A percentile compares a stretch with the other conserved stretches of the same genome.
phyloP scores from a whole-genome alignment of 768 basidiomycete genomes.

The Amanita thiersii region DNA sequence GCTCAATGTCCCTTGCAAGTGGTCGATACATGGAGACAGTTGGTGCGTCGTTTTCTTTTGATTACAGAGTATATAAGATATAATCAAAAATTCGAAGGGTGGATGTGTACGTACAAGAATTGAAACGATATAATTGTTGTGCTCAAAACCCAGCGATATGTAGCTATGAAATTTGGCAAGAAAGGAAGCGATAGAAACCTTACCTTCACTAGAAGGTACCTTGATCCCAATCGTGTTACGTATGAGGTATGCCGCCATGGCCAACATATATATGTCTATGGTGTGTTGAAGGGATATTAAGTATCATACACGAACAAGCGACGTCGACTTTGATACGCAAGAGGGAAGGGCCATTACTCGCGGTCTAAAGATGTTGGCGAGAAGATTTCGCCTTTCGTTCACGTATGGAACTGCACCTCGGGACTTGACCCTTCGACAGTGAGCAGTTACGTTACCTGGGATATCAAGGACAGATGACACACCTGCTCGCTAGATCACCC shows the following conservation, averaged over 20 bases:
- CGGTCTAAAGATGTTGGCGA: slow-evolving; percentile 44
- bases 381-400: slow-evolving; percentile 53
- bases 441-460: too few relatives aligned
- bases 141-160: not conserved
- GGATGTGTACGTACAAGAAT: slow-evolving; percentile 46
- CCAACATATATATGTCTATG: not conserved
- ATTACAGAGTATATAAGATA: too few relatives aligned
- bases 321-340: slow-evolving; percentile 52
- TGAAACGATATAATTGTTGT: not conserved
- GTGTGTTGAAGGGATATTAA: too few relatives aligned
- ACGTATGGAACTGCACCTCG: slow-evolving; percentile 68
- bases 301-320: slow-evolving; percentile 58
- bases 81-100: slow-evolving; percentile 28
- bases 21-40: slow-evolving; percentile 92
- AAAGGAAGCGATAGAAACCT: slow-evolving; percentile 38
- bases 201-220: slow-evolving; percentile 61
- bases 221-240: slow-evolving; percentile 74
- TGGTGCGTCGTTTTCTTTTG: slow-evolving; percentile 34
- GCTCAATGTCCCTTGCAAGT: slow-evolving; percentile 76
- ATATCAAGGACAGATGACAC: not conserved
- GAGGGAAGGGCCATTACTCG: slow-evolving; percentile 44
- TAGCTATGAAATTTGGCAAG: slow-evolving; percentile 41
- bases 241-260: slow-evolving; percentile 43
- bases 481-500: slow-evolving; percentile 34
- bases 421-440: slow-evolving; percentile 64